Evolutionary conservation across 2,329 filamentous ascomycete species (phyloP), one percentile per base, ranked within the genome.

Genomic region (Pseudogymnoascus sp.): DNA sequence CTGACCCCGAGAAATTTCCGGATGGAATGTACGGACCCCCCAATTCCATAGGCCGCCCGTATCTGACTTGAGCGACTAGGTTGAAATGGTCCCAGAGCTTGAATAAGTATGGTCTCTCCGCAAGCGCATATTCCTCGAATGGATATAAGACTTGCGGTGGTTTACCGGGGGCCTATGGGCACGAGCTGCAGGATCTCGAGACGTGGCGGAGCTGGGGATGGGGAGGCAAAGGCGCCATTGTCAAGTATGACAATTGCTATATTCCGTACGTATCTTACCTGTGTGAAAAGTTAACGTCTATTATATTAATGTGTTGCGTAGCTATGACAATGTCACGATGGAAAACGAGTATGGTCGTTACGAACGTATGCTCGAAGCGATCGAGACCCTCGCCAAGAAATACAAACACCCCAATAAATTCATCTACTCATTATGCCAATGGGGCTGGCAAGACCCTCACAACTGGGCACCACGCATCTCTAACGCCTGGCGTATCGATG

Each of bases 361-460:
- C 58, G 59, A 59, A 38, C 66, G 68, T 22, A 71, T 71, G 69
- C 62, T 65, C 4, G 58, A 64, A 8, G 62, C 65, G 43, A 63
- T 60, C 25, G 59, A 54, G n/a, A 54, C 43, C 6, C 32, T 39
- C 11, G 37, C 57, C 6, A 58, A 35, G 2, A 47, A 62, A 25
- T 43, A 61, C 18, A 62, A 60, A 9, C 63, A 64, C 1, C 43
- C 43, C 0, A 54, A 32, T 5, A 54, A 54, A 12, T 67, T 70
- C 16, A 65, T 70, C 28, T 70, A 64, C 63, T 65, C 66, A 2
- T 61, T 71, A 18, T 71, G 69, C 61, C 66, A 79, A 58, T 80
- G 78, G 78, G 77, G 77, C 14, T 70, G 75, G 57, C 75, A 79
- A 37, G 70, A 74, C 18, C 75, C 72, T 0, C 62, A 60, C 47